Base-by-base conservation (phyloP, 2,329 filamentous ascomycete genomes). In the Trichoderma endophyticum region DNA sequence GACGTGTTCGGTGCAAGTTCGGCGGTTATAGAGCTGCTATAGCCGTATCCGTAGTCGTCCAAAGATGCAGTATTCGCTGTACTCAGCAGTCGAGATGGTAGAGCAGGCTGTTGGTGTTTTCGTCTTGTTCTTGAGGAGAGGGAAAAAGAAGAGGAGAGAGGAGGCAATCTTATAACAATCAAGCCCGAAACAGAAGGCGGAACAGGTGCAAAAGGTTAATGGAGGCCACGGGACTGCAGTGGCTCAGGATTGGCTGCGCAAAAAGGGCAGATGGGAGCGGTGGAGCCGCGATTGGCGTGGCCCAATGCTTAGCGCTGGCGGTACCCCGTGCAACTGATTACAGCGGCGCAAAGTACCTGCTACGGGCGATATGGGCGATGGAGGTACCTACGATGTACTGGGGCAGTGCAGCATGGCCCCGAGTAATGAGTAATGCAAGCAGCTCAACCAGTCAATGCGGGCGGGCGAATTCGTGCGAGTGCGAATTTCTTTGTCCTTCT, bases 231-330 rank as follows among this genome's bases (percentile, higher is more conserved):
- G 66, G 66, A 61, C 57, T 34, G 39, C 48, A 39, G 66, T 57
- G 66, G 57, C 43, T 34, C 56, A 54, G 57, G 66, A 69, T 69
- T 69, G 66, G 66, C 66, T 66, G 63, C 43, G 43, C 43, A 56
- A 66, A 56, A 43, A 32, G 56, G 56, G 56, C 56, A 51, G 66
- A 69, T 51, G 66, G 24, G 8, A n/a, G 28, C 57, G 66, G 66
- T 69, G 66, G 66, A 69, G 66, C 66, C 66, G 57, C 66, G 57
- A 51, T 51, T 36, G 63, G 63, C 57, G 39, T 32, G 66, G 36
- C 66, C 66, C 59, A 70, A 64, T 64, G 68, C 59, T 63, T 70
- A 57, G 68, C 68, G 68, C 60, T 63, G 60, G 68, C 68, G 59
- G 39, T 32, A 15, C 67, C 48, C 67, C 39, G 24, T 70, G 57